Conservation (phyloP, 257 asterid genomes). For the Solanum stenotomum region DNA sequence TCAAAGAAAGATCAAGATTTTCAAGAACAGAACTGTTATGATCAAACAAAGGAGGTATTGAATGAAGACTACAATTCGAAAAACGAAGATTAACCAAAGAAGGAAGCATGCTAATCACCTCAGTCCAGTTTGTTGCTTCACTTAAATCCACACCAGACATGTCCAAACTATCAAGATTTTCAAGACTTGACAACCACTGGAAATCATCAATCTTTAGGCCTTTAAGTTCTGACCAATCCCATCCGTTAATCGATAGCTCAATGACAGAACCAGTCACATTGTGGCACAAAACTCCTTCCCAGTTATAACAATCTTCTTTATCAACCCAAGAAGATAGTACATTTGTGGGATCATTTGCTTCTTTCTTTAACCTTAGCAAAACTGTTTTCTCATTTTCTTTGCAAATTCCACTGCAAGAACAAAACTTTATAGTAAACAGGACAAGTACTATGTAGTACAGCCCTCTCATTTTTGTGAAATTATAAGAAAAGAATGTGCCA, state of each 20-base stretch:
- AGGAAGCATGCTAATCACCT: neutral
- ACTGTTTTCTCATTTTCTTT: neutral
- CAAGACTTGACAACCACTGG: neutral
- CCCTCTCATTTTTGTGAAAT: slow-evolving; percentile 20
- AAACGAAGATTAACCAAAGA: neutral
- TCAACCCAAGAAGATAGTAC: neutral
- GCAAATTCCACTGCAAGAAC: neutral
- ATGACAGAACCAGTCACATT: slow-evolving; percentile 1
- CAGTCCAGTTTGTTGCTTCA: neutral
- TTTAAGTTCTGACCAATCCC: neutral
- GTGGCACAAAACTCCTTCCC: neutral
- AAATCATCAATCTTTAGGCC: neutral
- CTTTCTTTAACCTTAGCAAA: neutral
- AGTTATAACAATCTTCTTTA: neutral
- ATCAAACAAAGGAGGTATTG: neutral
- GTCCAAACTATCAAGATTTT: neutral
- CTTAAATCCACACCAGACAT: neutral
- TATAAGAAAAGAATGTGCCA: neutral
- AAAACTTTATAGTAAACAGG: neutral
- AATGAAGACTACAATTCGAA: neutral
- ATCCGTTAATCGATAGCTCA: neutral
- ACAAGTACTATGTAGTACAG: neutral
- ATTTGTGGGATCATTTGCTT: neutral
- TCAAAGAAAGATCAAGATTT: slow-evolving; percentile 1
- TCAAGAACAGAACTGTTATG: neutral